Evolutionary conservation across 202 grass and related monocot species (phyloP).

Genomic region (Musa balbisiana): DNA sequence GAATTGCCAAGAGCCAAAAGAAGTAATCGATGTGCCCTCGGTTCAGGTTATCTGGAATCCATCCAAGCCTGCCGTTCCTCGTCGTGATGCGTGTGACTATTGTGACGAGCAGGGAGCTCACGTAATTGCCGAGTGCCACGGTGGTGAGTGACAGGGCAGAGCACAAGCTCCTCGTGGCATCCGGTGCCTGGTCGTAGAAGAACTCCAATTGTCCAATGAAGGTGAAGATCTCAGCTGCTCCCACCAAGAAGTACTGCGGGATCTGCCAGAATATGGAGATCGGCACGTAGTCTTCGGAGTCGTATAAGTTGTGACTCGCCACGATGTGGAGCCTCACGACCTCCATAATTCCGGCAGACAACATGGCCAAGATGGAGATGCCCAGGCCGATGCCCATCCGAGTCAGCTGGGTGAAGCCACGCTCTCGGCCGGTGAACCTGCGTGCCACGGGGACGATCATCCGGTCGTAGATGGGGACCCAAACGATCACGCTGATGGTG

Average conservation of each 20-base stretch:
- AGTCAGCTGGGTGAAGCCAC: constrained; percentile 87
- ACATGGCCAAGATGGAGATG: constrained; percentile 77
- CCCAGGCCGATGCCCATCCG: constrained; percentile 85
- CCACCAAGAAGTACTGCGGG: constrained; percentile 81
- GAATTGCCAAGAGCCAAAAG: constrained; percentile 66
- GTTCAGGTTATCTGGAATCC: constrained; percentile 92
- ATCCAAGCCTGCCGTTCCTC: constrained; percentile 44
- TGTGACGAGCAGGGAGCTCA: constrained; percentile 71
- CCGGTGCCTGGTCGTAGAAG: constrained; percentile 97
- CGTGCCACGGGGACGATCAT: constrained; percentile 50
- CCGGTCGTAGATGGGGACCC: constrained; percentile 75
- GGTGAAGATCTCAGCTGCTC: constrained; percentile 72
- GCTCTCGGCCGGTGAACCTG: constrained; percentile 33
- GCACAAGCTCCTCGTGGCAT: constrained; percentile 82
- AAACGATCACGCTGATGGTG: constrained; percentile 72
- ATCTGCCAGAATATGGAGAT: constrained; percentile 96
- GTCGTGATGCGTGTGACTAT: constrained; percentile 49
- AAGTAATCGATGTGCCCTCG: constrained; percentile 82
- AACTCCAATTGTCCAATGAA: constrained; percentile 82
- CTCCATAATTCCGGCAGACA: constrained; percentile 59
- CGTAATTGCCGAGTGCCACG: constrained; percentile 55
- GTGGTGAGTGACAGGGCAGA: constrained; percentile 72
- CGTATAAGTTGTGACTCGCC: constrained; percentile 37
- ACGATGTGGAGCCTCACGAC: constrained; percentile 42
- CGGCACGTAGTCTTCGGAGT: constrained; percentile 32